Evolutionary conservation across 2,329 filamentous ascomycete species (phyloP), one percentile per base, ranked within the genome.

Genomic region (Dothiorella sarmentorum): DNA sequence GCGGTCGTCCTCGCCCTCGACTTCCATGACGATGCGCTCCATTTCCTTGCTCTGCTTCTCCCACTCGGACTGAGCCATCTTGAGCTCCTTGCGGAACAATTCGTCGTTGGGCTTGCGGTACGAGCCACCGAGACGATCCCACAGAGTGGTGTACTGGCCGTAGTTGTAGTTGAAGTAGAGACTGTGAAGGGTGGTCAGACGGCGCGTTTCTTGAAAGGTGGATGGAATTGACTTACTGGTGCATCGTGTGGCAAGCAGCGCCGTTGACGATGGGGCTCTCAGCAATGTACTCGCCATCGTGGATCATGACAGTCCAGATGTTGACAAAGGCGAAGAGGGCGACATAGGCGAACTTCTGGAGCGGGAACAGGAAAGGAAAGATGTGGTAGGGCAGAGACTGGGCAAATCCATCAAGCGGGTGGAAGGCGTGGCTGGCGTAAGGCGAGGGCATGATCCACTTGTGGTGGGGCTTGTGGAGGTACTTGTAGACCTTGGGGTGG

Each of bases 371-470:
- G 76, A 97, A 91, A 3, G 92, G 91, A 78, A 93, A 97, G 65
- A 96, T 67, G 77, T 97, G 93, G 78, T 97, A 97, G 0, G 93
- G 93, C 45, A 96, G 72, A 61, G 88, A 89, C 78, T 97, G 93
- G 10, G 86, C 82, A 76, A 88, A 97, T 69, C 93, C 93, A 70
- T 97, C 93, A 55, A 97, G 73, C 1, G 93, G 92, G 78, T 97
- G 91, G 83, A 97, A 97, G 60, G 93, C 93, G 71, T 96, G 89
- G 66, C 88, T 91, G 40, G 93, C 92, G 73, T 85, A 97, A 0
- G 93, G 93, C 3, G 91, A 96, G 3, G 93, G 93, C 90, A 97
- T 95, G 76, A 97, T 97, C 93, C 93, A 97, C 80, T 96, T 97
- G 85, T 97, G 93, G 77, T 97, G 93, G 64, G 91, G 88, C 84